These are phyloP conservation scores for Sarcodon aspratus DNA, from an alignment of 768 basidiomycete species.

Conservation along the genomic window DNA sequence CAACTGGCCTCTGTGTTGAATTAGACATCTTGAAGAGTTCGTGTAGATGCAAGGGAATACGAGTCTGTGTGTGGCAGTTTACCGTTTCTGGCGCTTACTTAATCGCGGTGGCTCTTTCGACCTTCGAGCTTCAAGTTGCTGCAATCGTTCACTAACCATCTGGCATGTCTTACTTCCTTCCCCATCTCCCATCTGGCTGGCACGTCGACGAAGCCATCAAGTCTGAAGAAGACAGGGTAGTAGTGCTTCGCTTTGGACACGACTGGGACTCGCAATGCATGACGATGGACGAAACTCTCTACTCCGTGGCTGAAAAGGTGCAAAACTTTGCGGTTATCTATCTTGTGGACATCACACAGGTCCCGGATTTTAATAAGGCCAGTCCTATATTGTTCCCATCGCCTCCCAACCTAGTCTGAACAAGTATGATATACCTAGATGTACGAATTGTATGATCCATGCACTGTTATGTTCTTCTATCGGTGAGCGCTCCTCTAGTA, in stretches of 20 bases:
- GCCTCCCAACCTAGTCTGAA: neutral
- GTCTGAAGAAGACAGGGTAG: conserved; percentile 92
- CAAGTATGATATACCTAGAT: conserved; percentile 40
- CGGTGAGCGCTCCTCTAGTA: conserved; percentile 35
- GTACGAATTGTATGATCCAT: conserved; percentile 97
- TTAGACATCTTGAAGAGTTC: conserved; percentile 24
- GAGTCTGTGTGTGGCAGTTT: conserved; percentile 1
- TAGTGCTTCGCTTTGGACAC: conserved; percentile 90
- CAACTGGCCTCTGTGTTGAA: conserved; percentile 59
- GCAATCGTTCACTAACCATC: neutral
- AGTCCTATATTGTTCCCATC: conserved; percentile 6
- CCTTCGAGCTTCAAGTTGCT: neutral
- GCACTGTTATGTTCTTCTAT: conserved; percentile 98
- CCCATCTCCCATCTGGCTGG: conserved; percentile 88
- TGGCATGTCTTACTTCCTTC: conserved; percentile 80
- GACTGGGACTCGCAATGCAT: conserved; percentile 93
- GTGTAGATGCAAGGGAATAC: conserved; percentile 3
- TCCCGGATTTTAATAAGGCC: conserved; percentile 98
- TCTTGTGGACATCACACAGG: conserved; percentile 87
- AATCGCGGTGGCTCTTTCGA: neutral
- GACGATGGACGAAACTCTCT: conserved; percentile 98
- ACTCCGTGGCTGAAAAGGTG: conserved; percentile 87
- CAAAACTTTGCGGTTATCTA: conserved; percentile 99
- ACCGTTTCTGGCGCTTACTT: neutral
- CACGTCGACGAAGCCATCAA: conserved; percentile 99